A percentile compares a stretch with the other conserved stretches of the same genome.
These are phyloP conservation scores for Musa itinerans DNA, from an alignment of 176 grass and related monocot species.

Conservation along the genomic window DNA sequence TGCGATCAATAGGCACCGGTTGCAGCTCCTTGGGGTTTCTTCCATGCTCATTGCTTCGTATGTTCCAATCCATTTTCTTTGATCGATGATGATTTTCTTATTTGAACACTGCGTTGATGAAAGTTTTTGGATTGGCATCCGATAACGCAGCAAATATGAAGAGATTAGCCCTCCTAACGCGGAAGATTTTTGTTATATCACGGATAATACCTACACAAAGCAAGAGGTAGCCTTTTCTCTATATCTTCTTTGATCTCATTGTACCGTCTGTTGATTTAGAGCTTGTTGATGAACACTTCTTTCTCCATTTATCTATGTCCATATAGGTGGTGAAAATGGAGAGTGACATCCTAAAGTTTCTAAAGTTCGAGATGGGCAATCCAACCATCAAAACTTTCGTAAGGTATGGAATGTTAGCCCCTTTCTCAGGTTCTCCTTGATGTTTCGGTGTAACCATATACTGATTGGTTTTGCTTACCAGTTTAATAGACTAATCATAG, in stretches of 20 bases:
- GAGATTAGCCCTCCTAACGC: slow-evolving; percentile 65
- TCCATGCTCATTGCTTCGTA: slow-evolving; percentile 86
- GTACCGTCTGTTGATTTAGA: not conserved
- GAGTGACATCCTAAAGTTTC: slow-evolving; percentile 66
- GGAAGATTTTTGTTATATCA: slow-evolving; percentile 95
- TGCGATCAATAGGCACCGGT: slow-evolving; percentile 38
- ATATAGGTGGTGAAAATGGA: slow-evolving; percentile 71
- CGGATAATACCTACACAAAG: slow-evolving; percentile 86
- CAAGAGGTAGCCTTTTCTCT: slow-evolving; percentile 36
- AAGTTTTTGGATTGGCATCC: no score
- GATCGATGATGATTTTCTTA: no score
- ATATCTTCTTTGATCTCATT: not conserved
- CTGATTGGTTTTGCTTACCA: not conserved
- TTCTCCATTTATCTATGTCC: not conserved
- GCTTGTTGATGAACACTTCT: not conserved
- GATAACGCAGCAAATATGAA: slow-evolving; percentile 66
- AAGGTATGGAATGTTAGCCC: slow-evolving; percentile 15
- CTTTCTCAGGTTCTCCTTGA: not conserved
- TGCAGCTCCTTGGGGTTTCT: slow-evolving; percentile 86
- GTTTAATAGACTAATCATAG: not conserved
- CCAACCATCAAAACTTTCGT: slow-evolving; percentile 85
- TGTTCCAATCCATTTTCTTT: not conserved
- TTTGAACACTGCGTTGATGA: no score
- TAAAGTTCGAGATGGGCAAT: slow-evolving; percentile 81
- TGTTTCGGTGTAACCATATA: not conserved